phyloP scores from a whole-genome alignment of 371 early-diverging fungal species.

The Mortierella sp. region DNA sequence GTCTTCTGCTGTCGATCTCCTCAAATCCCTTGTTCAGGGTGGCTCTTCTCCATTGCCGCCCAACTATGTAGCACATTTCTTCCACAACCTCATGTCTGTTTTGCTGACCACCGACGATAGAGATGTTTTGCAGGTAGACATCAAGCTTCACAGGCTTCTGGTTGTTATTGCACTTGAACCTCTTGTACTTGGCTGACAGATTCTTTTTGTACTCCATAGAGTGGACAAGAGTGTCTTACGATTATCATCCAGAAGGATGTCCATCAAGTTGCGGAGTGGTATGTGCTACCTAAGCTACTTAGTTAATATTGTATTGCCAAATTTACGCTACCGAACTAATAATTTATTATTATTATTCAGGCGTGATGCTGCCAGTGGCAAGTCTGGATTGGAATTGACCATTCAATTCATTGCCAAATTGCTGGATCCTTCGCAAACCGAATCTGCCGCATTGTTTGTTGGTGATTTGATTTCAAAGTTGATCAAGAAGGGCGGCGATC shows the following conservation, averaged over 20 bases:
- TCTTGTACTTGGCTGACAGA: background rate
- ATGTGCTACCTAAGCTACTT: constrained; percentile 11
- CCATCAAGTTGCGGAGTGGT: constrained; percentile 70
- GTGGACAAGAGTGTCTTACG: constrained; percentile 64
- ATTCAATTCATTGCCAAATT: constrained; percentile 85
- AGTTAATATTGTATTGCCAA: background rate
- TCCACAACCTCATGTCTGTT: constrained; percentile 85
- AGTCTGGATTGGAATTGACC: constrained; percentile 82
- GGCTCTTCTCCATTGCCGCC: constrained; percentile 82
- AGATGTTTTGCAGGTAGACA: constrained; percentile 67
- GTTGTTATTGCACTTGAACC: background rate
- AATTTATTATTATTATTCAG: constrained; percentile 18
- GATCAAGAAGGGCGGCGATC: constrained; percentile 83
- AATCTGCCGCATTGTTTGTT: constrained; percentile 89
- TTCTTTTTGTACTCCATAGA: constrained; percentile 45
- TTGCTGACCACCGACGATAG: constrained; percentile 75
- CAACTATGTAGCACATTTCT: constrained; percentile 80
- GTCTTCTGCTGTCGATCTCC: constrained; percentile 81
- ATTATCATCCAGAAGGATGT: constrained; percentile 68
- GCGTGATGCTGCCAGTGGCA: constrained; percentile 71
- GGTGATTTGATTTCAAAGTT: constrained; percentile 88
- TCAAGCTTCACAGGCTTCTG: background rate
- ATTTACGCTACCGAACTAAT: background rate
- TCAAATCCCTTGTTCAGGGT: constrained; percentile 64
- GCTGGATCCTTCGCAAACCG: constrained; percentile 78